Evolutionary conservation across 768 basidiomycete genomes (phyloP), one percentile per base, ranked within the genome.

Genomic region (Porphyrellus cyaneotinctus): DNA sequence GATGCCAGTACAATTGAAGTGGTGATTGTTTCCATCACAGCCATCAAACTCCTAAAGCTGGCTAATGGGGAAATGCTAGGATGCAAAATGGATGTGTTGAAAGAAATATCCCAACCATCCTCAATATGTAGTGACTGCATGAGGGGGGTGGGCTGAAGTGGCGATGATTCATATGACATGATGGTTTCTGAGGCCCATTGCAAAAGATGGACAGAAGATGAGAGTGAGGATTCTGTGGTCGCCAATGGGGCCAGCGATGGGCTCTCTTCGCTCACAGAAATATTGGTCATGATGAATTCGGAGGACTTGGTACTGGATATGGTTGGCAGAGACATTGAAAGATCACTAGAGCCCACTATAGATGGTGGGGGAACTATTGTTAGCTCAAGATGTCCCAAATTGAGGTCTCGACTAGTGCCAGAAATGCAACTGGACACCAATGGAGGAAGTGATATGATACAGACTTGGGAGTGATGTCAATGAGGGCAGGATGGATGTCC

Each of bases 11-110:
- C 49, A 8, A 49, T 44, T 2, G 67, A 68, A 0, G 64, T 61
- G 4, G 64, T 69, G 14, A 69, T 59, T 1, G 70, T 63, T 17
- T 72, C 73, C 12, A 72, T 65, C 32, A 73, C 54, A 7, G 67
- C 72, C 10, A 72, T 69, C 24, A 72, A 59, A 45, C 66, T 64
- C 32, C 63, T 62, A 0, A 68, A 47, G n/a, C 67, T 71, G 4
- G 61, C 65, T 4, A 68, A 51, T 2, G 73, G 67, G 2, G 73
- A 65, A 36, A 66, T 78, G 53, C 78, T 87, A 0, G 88, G 86
- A 26, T 85, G 74, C 62, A 90, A 71, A 64, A 86, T 75, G 0
- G 88, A 89, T 0, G 88, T 88, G 52, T 91, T 88, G 52, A 83
- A 85, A 0, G 87, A 89, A 0, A 61, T 70, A 57, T 91, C 89